phyloP scores from a whole-genome alignment of 192 early-diverging fungal genomes.

The Paraglomus brasilianum region DNA sequence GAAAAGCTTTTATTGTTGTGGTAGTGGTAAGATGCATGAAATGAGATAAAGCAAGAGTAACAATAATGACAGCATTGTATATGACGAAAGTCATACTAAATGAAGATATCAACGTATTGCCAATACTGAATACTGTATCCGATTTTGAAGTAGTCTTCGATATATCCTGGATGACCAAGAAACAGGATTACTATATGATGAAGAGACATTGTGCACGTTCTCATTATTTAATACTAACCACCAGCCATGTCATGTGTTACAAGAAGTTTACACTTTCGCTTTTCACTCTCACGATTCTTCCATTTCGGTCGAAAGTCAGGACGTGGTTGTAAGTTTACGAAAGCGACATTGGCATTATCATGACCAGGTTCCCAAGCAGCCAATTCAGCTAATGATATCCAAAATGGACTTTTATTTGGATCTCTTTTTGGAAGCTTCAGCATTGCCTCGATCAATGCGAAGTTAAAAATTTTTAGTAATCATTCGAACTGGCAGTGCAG shows the following conservation, averaged over 20 bases:
- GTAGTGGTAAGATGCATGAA: not conserved
- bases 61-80: not conserved
- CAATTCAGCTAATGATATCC: slow-evolving; percentile 32
- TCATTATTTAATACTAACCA: slow-evolving; percentile 34
- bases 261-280: slow-evolving; percentile 39
- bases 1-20: slow-evolving; percentile 44
- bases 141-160: slow-evolving; percentile 44
- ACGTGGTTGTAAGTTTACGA: slow-evolving; percentile 35
- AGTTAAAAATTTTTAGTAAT: no score
- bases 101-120: slow-evolving; percentile 61
- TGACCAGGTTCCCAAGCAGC: slow-evolving; percentile 42
- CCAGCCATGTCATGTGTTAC: slow-evolving; percentile 67
- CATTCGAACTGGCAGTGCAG: no score
- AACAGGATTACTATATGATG: not conserved
- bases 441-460: no score
- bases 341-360: slow-evolving; percentile 41
- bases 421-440: no score
- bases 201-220: not conserved
- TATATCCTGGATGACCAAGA: slow-evolving; percentile 43
- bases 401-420: not conserved
- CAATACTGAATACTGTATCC: slow-evolving; percentile 61
- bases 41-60: not conserved
- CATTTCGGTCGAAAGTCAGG: not conserved
- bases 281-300: not conserved
- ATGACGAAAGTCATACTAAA: slow-evolving; percentile 44